Evolutionary conservation across 164 flowering plant species (phyloP).

Genomic region (Vitis amurensis): DNA sequence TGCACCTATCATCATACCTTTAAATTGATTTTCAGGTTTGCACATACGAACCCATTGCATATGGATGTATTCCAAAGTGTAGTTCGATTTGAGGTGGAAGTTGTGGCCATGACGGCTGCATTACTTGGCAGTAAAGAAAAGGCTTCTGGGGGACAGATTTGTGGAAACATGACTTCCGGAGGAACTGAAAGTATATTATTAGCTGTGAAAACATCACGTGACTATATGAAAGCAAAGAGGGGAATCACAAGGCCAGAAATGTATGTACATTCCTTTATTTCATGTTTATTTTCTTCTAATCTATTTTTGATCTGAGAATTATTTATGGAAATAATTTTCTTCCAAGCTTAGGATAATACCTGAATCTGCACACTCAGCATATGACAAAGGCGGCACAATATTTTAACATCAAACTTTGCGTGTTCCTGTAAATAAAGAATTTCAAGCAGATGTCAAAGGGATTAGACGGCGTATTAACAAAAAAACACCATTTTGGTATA

Average conservation of each 20-base stretch:
- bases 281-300: background rate
- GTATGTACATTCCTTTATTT: conserved; percentile 31
- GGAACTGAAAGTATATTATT: conserved; percentile 96
- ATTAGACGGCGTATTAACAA: conserved; percentile 62
- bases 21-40: conserved; percentile 62
- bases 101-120: conserved; percentile 95
- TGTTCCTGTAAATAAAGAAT: conserved; percentile 82
- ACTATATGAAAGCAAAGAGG: conserved; percentile 81
- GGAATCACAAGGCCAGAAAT: conserved; percentile 89
- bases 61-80: conserved; percentile 90
- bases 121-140: conserved; percentile 83
- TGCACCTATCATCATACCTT: background rate
- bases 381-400: conserved; percentile 98
- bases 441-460: conserved; percentile 80
- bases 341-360: conserved; percentile 73
- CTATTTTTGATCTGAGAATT: background rate
- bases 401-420: conserved; percentile 94
- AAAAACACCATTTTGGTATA: conserved; percentile 83
- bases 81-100: conserved; percentile 84
- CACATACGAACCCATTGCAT: conserved; percentile 98
- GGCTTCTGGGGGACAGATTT: conserved; percentile 83
- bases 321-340: conserved; percentile 12
- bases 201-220: conserved; percentile 92
- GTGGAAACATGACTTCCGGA: conserved; percentile 99
- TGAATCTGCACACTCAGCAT: conserved; percentile 98